phyloP scores from a whole-genome alignment of 805 yeast species.

The Candida odintsovae region DNA sequence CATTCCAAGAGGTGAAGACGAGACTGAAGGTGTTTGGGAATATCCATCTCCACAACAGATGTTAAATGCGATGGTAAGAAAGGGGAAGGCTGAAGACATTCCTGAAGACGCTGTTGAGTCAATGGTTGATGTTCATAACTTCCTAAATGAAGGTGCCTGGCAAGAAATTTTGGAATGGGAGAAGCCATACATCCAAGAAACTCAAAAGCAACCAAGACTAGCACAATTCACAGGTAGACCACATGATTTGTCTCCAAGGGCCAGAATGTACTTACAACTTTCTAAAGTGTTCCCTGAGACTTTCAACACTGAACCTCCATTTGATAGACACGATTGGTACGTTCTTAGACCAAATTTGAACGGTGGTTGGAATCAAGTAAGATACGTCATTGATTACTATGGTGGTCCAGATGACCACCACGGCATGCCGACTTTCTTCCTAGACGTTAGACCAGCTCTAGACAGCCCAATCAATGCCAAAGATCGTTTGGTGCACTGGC shows the following conservation, averaged over 20 bases:
- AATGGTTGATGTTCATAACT: conserved; percentile 97
- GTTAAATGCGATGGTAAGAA: conserved; percentile 95
- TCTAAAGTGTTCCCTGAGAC: conserved; percentile 67
- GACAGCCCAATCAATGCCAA: conserved; percentile 57
- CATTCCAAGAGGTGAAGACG: conserved; percentile 75
- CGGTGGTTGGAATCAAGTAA: conserved; percentile 59
- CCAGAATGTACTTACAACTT: conserved; percentile 58
- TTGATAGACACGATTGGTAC: conserved; percentile 98
- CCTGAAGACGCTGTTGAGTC: conserved; percentile 94
- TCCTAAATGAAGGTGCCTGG: conserved; percentile 97
- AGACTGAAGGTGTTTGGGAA: conserved; percentile 83
- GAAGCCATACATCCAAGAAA: conserved; percentile 50
- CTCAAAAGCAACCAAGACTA: conserved; percentile 65
- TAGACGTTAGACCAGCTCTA: conserved; percentile 94
- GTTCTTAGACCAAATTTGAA: conserved; percentile 59
- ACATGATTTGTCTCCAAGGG: conserved; percentile 80
- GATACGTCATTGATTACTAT: conserved; percentile 94
- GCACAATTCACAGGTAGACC: conserved; percentile 91
- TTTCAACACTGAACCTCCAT: conserved; percentile 79
- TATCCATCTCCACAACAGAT: conserved; percentile 99
- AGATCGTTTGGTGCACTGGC: conserved; percentile 69
- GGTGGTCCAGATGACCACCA: conserved; percentile 90
- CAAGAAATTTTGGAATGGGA: conserved; percentile 92
- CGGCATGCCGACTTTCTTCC: conserved; percentile 85
- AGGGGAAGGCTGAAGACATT: conserved; percentile 82